Evolutionary conservation across 2,329 filamentous ascomycete species (phyloP), one percentile per base, ranked within the genome.

Genomic region (Xylaria arbuscula): DNA sequence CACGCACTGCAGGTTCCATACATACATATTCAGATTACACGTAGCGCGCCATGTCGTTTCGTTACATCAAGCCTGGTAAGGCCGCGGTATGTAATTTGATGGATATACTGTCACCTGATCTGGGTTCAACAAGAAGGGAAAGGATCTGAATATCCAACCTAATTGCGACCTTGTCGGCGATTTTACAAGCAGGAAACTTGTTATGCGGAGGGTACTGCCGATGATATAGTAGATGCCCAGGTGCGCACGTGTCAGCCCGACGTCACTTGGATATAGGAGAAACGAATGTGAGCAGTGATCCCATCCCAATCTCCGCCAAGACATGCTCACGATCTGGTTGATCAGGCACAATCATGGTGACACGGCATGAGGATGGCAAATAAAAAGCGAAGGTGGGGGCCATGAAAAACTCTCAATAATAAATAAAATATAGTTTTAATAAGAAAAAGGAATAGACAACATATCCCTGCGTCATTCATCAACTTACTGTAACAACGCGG

Each of bases 341-440:
- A 57, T 57, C 55, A 57, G 38, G 38, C 55, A 45, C 55, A 38
- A 45, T n/a, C 3, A 19, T 45, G 38, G 38, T 57, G n/a, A 34
- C 55, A 57, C 55, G 38, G 38, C 55, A 57, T 57, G 32, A 17
- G 24, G 1, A n/a, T 38, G 22, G 22, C 38, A n/a, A n/a, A n/a
- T 2, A 42, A 45, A 2, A 32, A 28, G 28, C 17, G 32, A 57
- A 34, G 40, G 38, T 10, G 22, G 15, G 13, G 24, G n/a, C 6
- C 22, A 47, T 9, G 9, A 36, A 22, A 22, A 4, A 22, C 17
- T 9, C 22, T 55, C 32, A 11, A 13, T 19, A 2, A 11, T 36
- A 34, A 54, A 55, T 5, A 48, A 22, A 13, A 7, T 36, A 54
- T 34, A 36, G 28, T 19, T 11, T 7, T 36, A 54, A 19, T 36